These are phyloP conservation scores for Medicago truncatula DNA, from an alignment of 306 rosid species.

Conservation along the genomic window MtrunA17r5.0-ANR NC_053045.1:57726001-57726500, in stretches of 20 bases:
- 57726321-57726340: too few species aligned
- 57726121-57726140: constrained; percentile 87
- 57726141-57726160: constrained; percentile 92
- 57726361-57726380: constrained; percentile 88
- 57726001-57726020: too few species aligned
- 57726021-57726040: too few species aligned
- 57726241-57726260: constrained; percentile 93
- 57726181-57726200: constrained; percentile 79
- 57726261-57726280: constrained; percentile 81
- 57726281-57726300: constrained; percentile 5
- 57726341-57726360: constrained; percentile 87
- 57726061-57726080: too few species aligned
- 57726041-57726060: too few species aligned
- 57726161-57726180: constrained; percentile 72
- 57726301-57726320: neutral
- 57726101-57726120: constrained; percentile 68
- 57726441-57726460: constrained; percentile 95
- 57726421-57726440: constrained; percentile 89
- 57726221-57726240: constrained; percentile 96
- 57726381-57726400: constrained; percentile 67
- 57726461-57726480: constrained; percentile 93
- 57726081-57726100: constrained; percentile 43
- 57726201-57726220: constrained; percentile 84
- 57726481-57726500: constrained; percentile 97
- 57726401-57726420: constrained; percentile 89